Evolutionary conservation across 768 basidiomycete genomes (phyloP).

Genomic region (Astraeus odoratus): DNA sequence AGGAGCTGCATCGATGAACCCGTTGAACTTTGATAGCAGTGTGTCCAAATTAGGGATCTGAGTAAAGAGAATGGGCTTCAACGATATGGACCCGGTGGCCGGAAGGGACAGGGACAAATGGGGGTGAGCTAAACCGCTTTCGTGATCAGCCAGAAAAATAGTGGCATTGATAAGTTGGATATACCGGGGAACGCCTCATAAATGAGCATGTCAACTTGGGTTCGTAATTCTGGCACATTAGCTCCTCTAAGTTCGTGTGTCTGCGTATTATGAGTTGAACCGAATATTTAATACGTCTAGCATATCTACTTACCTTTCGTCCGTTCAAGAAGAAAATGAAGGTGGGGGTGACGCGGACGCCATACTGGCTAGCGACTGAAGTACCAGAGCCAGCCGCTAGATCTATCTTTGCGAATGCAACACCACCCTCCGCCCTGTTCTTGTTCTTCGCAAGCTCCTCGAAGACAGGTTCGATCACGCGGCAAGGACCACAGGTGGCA

Average conservation of each 20-base stretch:
- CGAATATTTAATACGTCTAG: background rate
- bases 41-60: conserved; percentile 65
- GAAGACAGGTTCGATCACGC: conserved; percentile 78
- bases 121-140: conserved; percentile 55
- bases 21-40: conserved; percentile 51
- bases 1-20: conserved; percentile 50
- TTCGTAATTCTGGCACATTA: conserved; percentile 57
- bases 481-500: conserved; percentile 69
- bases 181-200: conserved; percentile 72
- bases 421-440: conserved; percentile 36
- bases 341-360: conserved; percentile 76
- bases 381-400: conserved; percentile 59
- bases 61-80: conserved; percentile 69
- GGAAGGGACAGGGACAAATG: conserved; percentile 59
- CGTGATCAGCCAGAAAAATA: background rate
- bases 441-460: conserved; percentile 69
- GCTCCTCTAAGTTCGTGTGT: conserved; percentile 67
- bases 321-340: conserved; percentile 84
- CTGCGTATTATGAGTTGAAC: conserved; percentile 29
- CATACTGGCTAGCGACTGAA: conserved; percentile 53
- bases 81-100: conserved; percentile 52
- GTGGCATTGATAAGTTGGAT: background rate
- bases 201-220: conserved; percentile 68
- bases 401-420: conserved; percentile 84
- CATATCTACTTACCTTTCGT: conserved; percentile 45